These are phyloP conservation scores for Penicillium daleae DNA, from an alignment of 495 filamentous ascomycete genomes.

Conservation along the genomic window DNA sequence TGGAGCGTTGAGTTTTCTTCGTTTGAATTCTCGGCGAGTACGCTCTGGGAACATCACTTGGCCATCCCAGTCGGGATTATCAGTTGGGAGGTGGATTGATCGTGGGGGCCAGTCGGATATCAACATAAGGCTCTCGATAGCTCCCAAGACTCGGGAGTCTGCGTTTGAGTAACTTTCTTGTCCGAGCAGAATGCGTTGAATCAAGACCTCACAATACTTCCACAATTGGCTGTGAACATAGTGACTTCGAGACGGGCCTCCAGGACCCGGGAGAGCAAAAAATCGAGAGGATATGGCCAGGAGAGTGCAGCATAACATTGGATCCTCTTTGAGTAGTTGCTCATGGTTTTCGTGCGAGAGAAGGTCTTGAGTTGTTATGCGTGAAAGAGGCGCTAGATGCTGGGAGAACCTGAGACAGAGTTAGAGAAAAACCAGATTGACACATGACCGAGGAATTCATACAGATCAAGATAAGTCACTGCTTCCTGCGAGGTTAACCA, in stretches of 20 bases:
- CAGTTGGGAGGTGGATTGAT: neutral
- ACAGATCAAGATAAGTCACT: neutral
- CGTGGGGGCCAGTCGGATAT: slow-evolving; percentile 1
- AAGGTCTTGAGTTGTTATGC: neutral
- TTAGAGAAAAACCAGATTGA: neutral
- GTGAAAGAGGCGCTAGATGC: neutral
- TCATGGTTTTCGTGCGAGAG: neutral
- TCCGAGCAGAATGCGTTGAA: neutral
- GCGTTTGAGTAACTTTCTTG: neutral
- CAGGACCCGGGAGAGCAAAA: neutral
- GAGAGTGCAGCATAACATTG: neutral
- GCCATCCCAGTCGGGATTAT: neutral
- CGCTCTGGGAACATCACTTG: neutral
- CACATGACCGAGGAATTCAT: neutral
- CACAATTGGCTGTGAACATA: neutral
- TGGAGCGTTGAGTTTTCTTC: no score
- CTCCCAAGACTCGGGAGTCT: neutral
- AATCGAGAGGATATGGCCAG: slow-evolving; percentile 1
- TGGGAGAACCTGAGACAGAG: neutral
- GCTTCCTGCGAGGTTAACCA: neutral
- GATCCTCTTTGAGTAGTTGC: neutral
- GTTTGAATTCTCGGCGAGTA: neutral
- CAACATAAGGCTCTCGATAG: neutral
- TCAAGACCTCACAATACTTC: neutral
- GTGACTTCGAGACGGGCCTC: neutral